Percentiles rank a stretch among this genome's conserved stretches.
Evolutionary conservation across 495 filamentous ascomycete species (phyloP).

Genomic region (Neurospora intermedia): DNA sequence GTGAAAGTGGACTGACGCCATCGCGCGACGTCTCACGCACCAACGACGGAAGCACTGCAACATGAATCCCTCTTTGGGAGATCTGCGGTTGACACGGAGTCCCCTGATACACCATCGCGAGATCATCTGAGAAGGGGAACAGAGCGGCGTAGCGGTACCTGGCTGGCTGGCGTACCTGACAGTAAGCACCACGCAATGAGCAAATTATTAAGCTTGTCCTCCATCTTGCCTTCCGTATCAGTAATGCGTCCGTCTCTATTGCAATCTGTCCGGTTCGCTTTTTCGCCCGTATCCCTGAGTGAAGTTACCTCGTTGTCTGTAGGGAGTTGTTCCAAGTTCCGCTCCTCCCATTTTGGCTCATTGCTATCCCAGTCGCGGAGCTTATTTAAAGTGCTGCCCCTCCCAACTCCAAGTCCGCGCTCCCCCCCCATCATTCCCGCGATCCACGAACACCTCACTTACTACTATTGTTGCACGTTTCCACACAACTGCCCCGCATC

Average conservation of each 20-base stretch:
- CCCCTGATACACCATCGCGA: neutral
- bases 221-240: neutral
- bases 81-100: neutral
- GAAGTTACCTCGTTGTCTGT: neutral
- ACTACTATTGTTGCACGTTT: neutral
- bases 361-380: neutral
- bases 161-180: neutral
- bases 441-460: neutral
- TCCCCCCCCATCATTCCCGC: neutral
- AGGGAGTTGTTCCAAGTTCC: neutral
- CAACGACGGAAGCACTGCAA: neutral
- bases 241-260: neutral
- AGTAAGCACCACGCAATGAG: neutral
- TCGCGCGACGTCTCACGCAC: neutral
- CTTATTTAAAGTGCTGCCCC: neutral
- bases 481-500: neutral
- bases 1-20: neutral
- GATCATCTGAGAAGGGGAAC: neutral
- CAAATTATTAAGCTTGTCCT: conserved; percentile 1
- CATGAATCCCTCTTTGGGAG: neutral
- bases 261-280: neutral
- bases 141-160: neutral
- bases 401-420: neutral
- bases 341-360: neutral
- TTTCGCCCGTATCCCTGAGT: neutral